phyloP scores from a whole-genome alignment of 2,329 filamentous ascomycete genomes.

The Sclerotinia trifoliorum region DNA sequence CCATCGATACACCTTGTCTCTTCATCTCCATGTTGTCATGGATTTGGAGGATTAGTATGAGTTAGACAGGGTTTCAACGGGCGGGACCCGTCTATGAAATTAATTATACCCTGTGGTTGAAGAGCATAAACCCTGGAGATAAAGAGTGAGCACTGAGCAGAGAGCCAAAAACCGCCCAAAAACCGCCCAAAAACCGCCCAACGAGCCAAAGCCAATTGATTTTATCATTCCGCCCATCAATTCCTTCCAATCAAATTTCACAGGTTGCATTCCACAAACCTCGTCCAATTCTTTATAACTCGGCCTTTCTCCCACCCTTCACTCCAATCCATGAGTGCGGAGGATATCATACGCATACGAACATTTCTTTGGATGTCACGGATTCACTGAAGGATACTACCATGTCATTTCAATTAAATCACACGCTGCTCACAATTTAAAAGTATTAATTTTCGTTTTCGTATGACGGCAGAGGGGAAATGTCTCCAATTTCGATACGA shows the following conservation, averaged over 20 bases:
- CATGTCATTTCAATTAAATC: constrained; percentile 15
- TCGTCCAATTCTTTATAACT: constrained; percentile 13
- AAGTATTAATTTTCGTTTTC: constrained; percentile 12
- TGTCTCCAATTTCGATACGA: neutral
- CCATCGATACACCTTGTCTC: too few species aligned
- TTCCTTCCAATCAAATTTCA: neutral
- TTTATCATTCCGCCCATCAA: constrained; percentile 5
- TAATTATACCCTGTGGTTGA: neutral
- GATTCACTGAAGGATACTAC: constrained; percentile 8
- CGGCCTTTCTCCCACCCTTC: constrained; percentile 12
- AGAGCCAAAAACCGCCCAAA: neutral
- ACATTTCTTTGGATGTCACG: neutral
- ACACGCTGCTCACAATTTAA: constrained; percentile 17
- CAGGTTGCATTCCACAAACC: neutral
- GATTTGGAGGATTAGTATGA: neutral
- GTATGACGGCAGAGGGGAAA: constrained; percentile 9
- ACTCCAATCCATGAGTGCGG: neutral
- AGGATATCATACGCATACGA: neutral
- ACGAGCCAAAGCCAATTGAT: neutral
- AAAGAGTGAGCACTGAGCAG: neutral
- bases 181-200: neutral
- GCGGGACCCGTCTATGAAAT: constrained; percentile 7
- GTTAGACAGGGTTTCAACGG: neutral
- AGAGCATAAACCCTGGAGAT: constrained; percentile 4
- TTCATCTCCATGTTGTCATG: constrained; percentile 2